Evolutionary conservation across 208 protist species (phyloP), one percentile per base, ranked within the genome.

Genomic region (Herpetomonas tarakana): DNA sequence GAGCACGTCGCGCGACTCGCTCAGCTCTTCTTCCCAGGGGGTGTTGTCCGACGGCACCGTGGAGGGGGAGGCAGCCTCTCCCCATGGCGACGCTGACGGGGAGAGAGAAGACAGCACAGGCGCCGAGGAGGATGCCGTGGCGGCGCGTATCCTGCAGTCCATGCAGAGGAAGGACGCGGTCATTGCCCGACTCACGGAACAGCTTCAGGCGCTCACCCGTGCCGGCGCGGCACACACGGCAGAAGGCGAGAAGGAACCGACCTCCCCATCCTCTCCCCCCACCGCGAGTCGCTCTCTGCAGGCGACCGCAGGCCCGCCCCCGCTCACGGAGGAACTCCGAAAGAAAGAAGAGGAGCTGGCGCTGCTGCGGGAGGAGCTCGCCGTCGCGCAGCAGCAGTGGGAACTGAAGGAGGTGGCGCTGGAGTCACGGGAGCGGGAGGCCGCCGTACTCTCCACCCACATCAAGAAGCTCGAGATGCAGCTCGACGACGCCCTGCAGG

Each of bases 391-490:
- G 62, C 25, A 50, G 25, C 45, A 39, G 24, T 4, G 55, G n/a
- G 22, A 65, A 35, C 29, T 25, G 14, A 68, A 66, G 44, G 72
- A 68, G 22, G 66, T 28, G 41, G 73, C 68, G 39, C 35, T 69
- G 46, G 60, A 38, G 12, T 35, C 31, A 0, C 38, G 71, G 3
- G 6, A 29, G 16, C 41, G 7, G 30, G 9, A 55, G 47, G 30
- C 26, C 16, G 21, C 27, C 47, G 11, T 27, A 7, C 22, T 52
- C 18, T 52, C 35, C 22, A 25, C 56, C 18, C 69, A 60, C 28
- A 31, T 60, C 2, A 62, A 57, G 2, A 53, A 71, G 52, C 65
- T 81, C 0, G 69, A 76, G 45, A 62, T 59, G 57, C 69, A 82
- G 54, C 71, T 82, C 14, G 66, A 71, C 21, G 64, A 58, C 19